Conservation (phyloP, 345 rosid genomes). For the Hypericum androsaemum region DNA sequence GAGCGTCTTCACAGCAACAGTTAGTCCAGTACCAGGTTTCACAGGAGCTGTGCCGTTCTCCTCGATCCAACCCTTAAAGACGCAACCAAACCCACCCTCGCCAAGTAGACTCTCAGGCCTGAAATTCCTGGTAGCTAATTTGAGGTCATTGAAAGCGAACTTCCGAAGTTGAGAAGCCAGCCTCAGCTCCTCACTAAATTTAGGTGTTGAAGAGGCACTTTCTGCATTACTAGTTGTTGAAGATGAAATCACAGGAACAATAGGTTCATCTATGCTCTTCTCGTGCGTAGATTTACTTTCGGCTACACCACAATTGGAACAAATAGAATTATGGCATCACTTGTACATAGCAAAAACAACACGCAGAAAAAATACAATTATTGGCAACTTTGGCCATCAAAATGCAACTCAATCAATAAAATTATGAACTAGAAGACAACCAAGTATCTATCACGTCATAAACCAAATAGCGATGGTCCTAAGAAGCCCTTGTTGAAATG, state of each 20-base stretch:
- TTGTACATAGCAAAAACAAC: neutral
- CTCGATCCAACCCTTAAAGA: slow-evolving; percentile 89
- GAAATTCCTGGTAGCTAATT: slow-evolving; percentile 18
- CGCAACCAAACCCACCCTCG: slow-evolving; percentile 38
- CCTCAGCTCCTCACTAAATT: slow-evolving; percentile 9
- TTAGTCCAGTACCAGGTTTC: slow-evolving; percentile 83
- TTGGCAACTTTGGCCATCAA: too few species aligned
- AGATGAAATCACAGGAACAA: slow-evolving; percentile 12
- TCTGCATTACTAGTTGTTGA: slow-evolving; percentile 13
- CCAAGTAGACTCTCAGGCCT: slow-evolving; percentile 22
- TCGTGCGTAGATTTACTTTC: slow-evolving; percentile 19
- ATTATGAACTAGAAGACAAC: too few species aligned
- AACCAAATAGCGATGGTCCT: too few species aligned
- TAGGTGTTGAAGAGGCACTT: slow-evolving; percentile 17
- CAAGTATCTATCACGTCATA: too few species aligned
- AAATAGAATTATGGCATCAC: neutral
- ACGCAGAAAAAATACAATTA: neutral
- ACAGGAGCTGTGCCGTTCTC: slow-evolving; percentile 86
- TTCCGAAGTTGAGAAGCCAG: slow-evolving; percentile 17
- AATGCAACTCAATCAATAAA: too few species aligned
- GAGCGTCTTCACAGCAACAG: slow-evolving; percentile 87
- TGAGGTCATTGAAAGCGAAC: slow-evolving; percentile 18
- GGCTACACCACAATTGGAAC: slow-evolving; percentile 6
- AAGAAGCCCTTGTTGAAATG: too few species aligned
- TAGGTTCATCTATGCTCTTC: slow-evolving; percentile 13